Base-by-base conservation (phyloP, 257 asterid species). In the Plectranthus barbatus region DNA sequence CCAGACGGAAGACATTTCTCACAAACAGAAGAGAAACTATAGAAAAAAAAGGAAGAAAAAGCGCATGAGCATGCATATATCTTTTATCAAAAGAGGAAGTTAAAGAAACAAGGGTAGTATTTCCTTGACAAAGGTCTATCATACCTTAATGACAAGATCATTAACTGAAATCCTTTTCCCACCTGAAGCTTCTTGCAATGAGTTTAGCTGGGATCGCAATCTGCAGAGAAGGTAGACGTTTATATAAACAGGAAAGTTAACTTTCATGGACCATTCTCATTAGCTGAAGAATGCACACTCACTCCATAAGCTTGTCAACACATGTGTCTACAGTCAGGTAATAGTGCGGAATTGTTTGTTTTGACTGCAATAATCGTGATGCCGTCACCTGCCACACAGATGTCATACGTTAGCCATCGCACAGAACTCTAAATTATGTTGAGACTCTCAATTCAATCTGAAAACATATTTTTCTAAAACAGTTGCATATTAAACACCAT, bases 321-420 rank as follows among this genome's bases (percentile, higher is more conserved):
- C 99, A 81, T 70, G 97, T 77, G 79, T 93, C 99, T 58, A 93
- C 97, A 44, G 94, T 87, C 51, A 93, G 75, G 76, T 93, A 93
- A 74, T 93, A 93, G 77, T 93, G 99, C 0, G 99, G 99, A 71
- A 93, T 93, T 60, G 96, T 92, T 74, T 92, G 97, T 70, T 89
- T 92, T 26, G 97, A 89, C 56, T 80, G 86, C 88, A 92, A 68
- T 68, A 92, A 80, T 67, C 96, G 82, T 5, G 91, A 79, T 59
- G 97, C 96, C 20, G 96, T 93, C 67, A 90, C 86, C 94, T 90
- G 91, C 65, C 67, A 76, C 66, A 77, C 40, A 66, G 51, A 62
- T 50, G 44, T 17, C 41, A 64, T 26, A 56, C 19, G 49, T 81
- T 67, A 69, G 70, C 56, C 15, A 50, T 26, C 33, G 7, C 29